Base-by-base conservation (phyloP, 176 grass and related monocot species). In the Elymus sibiricus region DNA sequence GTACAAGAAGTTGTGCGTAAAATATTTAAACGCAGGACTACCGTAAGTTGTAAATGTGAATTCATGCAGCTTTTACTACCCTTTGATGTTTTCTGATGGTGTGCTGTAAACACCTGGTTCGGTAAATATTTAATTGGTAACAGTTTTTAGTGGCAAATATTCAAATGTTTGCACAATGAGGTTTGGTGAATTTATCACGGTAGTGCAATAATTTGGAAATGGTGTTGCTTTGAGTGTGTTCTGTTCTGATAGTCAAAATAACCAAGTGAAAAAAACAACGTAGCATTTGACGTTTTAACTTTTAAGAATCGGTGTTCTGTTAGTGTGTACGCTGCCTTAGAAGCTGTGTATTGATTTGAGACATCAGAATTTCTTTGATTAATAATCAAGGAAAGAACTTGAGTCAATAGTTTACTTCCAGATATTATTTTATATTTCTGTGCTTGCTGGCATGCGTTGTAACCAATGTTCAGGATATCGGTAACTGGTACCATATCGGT, bases 121-220 rank as follows among this genome's bases (percentile, higher is more conserved):
- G 22, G n/a, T 78, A 80, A 70, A 82, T 78, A 80, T 56, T 82
- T 78, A 74, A 22, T 47, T 64, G 26, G 39, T 29, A 73, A 80
- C 27, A 63, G 58, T 64, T 79, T 62, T 42, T 59, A 43, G 77
- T 79, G 78, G 38, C 9, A 65, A 31, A 64, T 65, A 46, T 80
- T 11, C 16, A 44, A 65, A 46, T 65, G 39, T 46, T 80, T 39
- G 16, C 39, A 42, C 39, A 63, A 65, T 80, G 78, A 65, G 8
- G 37, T 17, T 44, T 28, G 10, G 60, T 42, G 78, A 64, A 43
- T 44, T 44, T 17, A 11, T 80, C 61, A 22, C 9, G 29, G 39
- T 46, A 59, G 10, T 40, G 67, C 68, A 61, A 61, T 61, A 61
- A 59, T 83, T 61, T 60, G 37, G 49, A 73, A 72, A 43, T 32